Percentiles rank a stretch among this genome's conserved stretches.
Evolutionary conservation across 805 yeast genomes (phyloP).

Genomic region (Maudiozyma bulderi): DNA sequence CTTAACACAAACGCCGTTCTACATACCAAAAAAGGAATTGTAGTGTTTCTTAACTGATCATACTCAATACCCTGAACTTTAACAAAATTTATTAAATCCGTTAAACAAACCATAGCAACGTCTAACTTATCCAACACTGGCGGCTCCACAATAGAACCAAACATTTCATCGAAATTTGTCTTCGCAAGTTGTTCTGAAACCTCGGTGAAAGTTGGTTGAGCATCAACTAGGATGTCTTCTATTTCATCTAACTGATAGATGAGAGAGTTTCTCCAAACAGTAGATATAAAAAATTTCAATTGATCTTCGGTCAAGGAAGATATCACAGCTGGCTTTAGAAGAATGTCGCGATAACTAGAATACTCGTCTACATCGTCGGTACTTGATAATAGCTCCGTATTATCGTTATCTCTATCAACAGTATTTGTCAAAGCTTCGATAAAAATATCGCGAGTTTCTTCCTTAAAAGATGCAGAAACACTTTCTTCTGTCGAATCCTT

Average conservation of each 20-base stretch:
- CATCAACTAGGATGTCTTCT: constrained; percentile 33
- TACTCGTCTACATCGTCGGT: constrained; percentile 39
- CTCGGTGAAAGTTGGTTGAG: constrained; percentile 25
- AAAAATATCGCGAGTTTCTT: constrained; percentile 21
- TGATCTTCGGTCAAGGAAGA: constrained; percentile 22
- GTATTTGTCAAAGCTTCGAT: constrained; percentile 24
- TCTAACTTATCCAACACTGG: constrained; percentile 34
- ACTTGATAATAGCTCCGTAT: constrained; percentile 31
- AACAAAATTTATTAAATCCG: constrained; percentile 39
- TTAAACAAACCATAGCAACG: constrained; percentile 49
- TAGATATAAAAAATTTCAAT: constrained; percentile 36
- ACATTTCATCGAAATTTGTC: constrained; percentile 40
- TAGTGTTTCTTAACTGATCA: constrained; percentile 15
- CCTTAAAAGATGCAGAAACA: constrained; percentile 4
- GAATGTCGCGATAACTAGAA: constrained; percentile 29
- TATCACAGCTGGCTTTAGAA: constrained; percentile 35
- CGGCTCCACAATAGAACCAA: constrained; percentile 54
- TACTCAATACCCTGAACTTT: constrained; percentile 16
- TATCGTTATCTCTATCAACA: constrained; percentile 17
- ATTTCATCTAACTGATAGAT: constrained; percentile 48
- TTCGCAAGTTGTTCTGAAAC: constrained; percentile 32
- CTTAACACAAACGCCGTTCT: constrained; percentile 54
- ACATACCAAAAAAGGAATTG: constrained; percentile 43
- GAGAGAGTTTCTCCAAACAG: constrained; percentile 52
- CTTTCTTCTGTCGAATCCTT: constrained; percentile 1